Evolutionary conservation across 495 filamentous ascomycete genomes (phyloP).

Genomic region (Daldinia grandis): DNA sequence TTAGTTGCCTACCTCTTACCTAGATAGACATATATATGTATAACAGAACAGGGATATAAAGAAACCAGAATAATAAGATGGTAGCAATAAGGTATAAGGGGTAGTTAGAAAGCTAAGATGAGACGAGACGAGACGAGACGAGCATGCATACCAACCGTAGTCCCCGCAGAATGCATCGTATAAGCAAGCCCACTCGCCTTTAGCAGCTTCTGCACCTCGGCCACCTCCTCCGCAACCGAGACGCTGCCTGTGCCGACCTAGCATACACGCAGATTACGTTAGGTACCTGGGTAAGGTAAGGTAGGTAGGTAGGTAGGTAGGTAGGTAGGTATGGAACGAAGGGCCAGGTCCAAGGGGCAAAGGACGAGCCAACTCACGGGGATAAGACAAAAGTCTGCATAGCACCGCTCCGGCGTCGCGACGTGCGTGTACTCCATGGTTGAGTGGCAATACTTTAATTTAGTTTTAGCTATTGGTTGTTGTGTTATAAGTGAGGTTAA

Average conservation of each 20-base stretch:
- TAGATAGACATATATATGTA: too few relatives aligned
- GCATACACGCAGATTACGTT: not conserved
- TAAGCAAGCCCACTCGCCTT: constrained; percentile 79
- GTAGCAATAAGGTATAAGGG: too few relatives aligned
- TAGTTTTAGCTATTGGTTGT: not conserved
- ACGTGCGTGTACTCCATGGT: constrained; percentile 54
- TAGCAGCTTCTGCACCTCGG: constrained; percentile 87
- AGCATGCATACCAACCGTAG: constrained; percentile 94
- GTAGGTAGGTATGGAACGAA: too few relatives aligned
- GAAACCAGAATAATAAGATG: too few relatives aligned
- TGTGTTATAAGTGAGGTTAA: not conserved
- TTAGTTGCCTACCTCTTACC: too few relatives aligned
- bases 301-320: too few relatives aligned
- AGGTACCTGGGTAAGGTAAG: too few relatives aligned
- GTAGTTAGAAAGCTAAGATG: too few relatives aligned
- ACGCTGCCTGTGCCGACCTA: constrained; percentile 84
- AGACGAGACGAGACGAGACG: too few relatives aligned
- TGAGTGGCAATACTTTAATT: not conserved
- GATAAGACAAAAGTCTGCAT: constrained; percentile 84
- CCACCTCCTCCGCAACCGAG: constrained; percentile 87
- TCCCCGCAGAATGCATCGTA: constrained; percentile 91
- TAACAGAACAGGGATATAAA: too few relatives aligned
- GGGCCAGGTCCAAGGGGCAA: too few relatives aligned
- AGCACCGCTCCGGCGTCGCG: constrained; percentile 71
- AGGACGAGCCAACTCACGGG: constrained; percentile 60